Evolutionary conservation across 2,329 filamentous ascomycete species (phyloP), one percentile per base, ranked within the genome.

Genomic region (Aureobasidium zeae): DNA sequence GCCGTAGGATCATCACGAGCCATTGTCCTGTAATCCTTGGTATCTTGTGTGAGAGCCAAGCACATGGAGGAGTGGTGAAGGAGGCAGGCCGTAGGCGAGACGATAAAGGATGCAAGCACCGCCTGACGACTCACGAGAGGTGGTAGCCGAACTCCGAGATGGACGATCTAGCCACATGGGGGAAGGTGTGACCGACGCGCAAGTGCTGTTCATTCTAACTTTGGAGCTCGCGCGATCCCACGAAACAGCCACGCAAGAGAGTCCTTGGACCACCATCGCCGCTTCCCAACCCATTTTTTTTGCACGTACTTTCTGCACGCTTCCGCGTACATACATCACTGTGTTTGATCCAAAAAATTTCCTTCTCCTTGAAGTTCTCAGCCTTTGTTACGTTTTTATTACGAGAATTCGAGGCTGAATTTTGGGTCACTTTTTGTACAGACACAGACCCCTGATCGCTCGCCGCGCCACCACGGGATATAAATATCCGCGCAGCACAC

Each of bases 301-400:
- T 42, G n/a, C 17, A 11, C 29, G n/a, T 31, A 24, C 37, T 28
- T 41, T 31, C 37, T 28, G 19, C 17, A 16, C 28, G 25, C 19
- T 24, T 16, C n/a, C n/a, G n/a, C 37, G 37, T 41, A 30, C 36
- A 39, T 30, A 39, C 36, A 17, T n/a, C n/a, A n/a, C n/a, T n/a
- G n/a, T 25, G 19, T 11, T 41, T 31, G 37, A 22, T 32, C n/a
- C n/a, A n/a, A n/a, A n/a, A n/a, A n/a, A 11, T 25, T 11, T 25
- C 30, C 33, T 42, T 30, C 21, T 22, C 37, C 20, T 33, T 31
- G 37, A 13, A 20, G 21, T 33, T 16, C n/a, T n/a, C n/a, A n/a
- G n/a, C n/a, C n/a, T n/a, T n/a, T n/a, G n/a, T n/a, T n/a, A n/a
- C n/a, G n/a, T n/a, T n/a, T n/a, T n/a, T n/a, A n/a, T n/a, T n/a